Base-by-base conservation (phyloP, 192 early-diverging fungal species). In the Coemansia sp. region DNA sequence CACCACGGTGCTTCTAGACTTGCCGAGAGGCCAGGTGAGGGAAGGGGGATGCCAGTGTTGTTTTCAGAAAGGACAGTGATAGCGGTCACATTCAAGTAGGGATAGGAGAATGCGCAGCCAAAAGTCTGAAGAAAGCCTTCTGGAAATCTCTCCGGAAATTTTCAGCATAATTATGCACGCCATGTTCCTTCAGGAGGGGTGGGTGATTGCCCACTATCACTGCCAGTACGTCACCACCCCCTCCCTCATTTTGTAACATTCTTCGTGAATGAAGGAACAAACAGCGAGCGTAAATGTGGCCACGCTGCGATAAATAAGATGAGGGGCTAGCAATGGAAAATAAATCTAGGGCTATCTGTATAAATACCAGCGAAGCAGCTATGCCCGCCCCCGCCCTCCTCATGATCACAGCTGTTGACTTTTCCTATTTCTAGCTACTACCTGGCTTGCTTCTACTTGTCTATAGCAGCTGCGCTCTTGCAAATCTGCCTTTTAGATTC, bases 241-340 rank as follows among this genome's bases (percentile, higher is more conserved):
- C 54, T 61, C 34, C 34, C 34, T 38, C 34, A 38, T 38, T 38
- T 38, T 38, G 10, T 38, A 38, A 9, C 54, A 25, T 63, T 50
- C 56, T 66, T 69, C 26, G 59, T 67, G 60, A 70, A 63, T 58
- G 64, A 70, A 70, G 57, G 68, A 77, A 68, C 65, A 77, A 60
- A 28, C 49, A 48, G 52, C 60, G 62, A 54, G 34, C 54, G 32
- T 54, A 72, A 78, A 68, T 78, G 69, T 56, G 75, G 62, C 75
- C 69, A 72, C 34, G 75, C 75, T 68, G 75, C 51, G 72, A 72
- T 78, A 72, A 72, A 72, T 72, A 71, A 65, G 60, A 54, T 30
- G 68, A 21, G 65, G 60, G 41, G 66, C 65, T 60, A 60, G 59
- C 65, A 28, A 31, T 28, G 8, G 25, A 53, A 38, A 53, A 24